phyloP scores from a whole-genome alignment of 176 grass and related monocot species.

The Bromus sterilis region DNA sequence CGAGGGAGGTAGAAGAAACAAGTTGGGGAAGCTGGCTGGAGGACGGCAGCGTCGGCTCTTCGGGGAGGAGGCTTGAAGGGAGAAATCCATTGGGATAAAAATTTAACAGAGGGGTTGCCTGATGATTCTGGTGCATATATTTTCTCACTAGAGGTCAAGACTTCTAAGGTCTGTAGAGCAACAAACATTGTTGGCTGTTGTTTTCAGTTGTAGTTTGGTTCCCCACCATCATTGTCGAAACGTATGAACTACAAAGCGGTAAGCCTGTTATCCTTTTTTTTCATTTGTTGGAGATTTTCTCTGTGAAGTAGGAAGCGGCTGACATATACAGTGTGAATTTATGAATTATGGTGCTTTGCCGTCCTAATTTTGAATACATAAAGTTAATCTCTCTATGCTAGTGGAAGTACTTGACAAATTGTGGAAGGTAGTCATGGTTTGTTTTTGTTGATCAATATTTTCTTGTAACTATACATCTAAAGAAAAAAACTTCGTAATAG shows the following conservation, averaged over 20 bases:
- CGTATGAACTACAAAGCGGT: constrained; percentile 5
- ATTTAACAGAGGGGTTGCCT: background rate
- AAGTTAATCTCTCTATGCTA: background rate
- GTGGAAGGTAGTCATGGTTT: background rate
- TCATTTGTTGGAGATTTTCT: background rate
- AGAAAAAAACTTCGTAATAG: background rate
- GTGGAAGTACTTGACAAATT: background rate
- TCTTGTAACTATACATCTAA: background rate
- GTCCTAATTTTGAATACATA: background rate
- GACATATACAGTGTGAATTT: background rate
- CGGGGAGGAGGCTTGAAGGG: background rate
- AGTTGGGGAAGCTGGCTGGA: too few relatives aligned
- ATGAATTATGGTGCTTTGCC: background rate
- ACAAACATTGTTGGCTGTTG: too few relatives aligned
- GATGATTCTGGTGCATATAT: background rate
- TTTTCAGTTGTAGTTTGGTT: background rate
- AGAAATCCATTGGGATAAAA: too few relatives aligned
- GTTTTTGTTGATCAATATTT: background rate
- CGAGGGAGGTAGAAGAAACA: too few relatives aligned
- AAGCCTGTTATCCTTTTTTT: background rate
- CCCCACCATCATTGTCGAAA: background rate
- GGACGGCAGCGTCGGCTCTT: too few relatives aligned
- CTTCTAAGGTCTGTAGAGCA: background rate
- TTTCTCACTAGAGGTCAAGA: background rate
- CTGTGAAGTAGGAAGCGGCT: background rate